Conservation (phyloP, 257 asterid species). For the Avicennia marina region DNA sequence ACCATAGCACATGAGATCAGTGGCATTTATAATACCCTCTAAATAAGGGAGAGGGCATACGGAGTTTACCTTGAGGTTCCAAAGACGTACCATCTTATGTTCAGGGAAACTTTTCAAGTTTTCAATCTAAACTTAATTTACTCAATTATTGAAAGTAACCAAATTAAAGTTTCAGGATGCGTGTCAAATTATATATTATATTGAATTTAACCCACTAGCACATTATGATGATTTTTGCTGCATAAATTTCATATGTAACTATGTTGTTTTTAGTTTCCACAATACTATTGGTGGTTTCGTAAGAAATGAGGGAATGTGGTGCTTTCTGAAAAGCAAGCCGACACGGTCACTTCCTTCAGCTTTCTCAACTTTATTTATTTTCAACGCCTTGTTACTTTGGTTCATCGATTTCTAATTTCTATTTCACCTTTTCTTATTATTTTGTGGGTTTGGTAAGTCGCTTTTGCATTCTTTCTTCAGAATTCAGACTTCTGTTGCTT, state of each 20-base stretch:
- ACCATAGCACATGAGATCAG: constrained; percentile 7
- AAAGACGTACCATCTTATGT: constrained; percentile 19
- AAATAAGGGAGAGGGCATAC: constrained; percentile 1
- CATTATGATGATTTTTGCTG: not conserved
- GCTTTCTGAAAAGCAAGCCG: constrained; percentile 13
- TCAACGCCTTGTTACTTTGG: constrained; percentile 22
- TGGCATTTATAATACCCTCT: constrained; percentile 37
- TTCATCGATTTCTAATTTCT: constrained; percentile 1
- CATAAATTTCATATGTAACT: not conserved
- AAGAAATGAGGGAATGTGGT: not conserved
- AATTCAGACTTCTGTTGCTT: constrained; percentile 3
- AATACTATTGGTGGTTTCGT: not conserved
- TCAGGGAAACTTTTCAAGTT: constrained; percentile 22
- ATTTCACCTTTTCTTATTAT: not conserved
- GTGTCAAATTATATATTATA: not conserved
- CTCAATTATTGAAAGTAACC: constrained; percentile 44
- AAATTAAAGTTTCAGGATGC: no score
- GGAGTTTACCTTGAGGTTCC: constrained; percentile 24
- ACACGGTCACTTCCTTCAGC: constrained; percentile 14
- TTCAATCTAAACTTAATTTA: constrained; percentile 7
- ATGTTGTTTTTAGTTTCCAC: no score
- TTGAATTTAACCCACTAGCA: no score
- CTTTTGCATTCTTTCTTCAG: not conserved
- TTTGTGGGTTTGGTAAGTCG: not conserved
- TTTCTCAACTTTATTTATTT: constrained; percentile 21